Percentiles rank a stretch among this genome's conserved stretches.
These are phyloP conservation scores for Trichoderma asperelloides DNA, from an alignment of 495 filamentous ascomycete genomes.

Conservation along the genomic window DNA sequence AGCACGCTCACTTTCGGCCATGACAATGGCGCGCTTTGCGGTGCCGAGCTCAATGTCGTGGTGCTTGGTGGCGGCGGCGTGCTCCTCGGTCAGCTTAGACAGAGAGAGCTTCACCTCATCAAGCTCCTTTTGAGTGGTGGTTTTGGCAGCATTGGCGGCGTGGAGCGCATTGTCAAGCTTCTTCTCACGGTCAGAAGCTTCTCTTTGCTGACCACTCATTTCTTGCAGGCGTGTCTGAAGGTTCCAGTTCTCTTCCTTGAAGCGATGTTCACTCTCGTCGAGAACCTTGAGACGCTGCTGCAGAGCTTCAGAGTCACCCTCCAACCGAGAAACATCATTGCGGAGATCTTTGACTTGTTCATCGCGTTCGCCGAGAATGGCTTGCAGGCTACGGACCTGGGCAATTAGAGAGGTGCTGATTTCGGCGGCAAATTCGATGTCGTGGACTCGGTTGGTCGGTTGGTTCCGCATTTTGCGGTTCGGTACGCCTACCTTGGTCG, in stretches of 20 bases:
- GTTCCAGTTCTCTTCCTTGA: conserved; percentile 97
- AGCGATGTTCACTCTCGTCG: conserved; percentile 88
- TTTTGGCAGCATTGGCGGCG: conserved; percentile 64
- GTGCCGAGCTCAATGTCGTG: conserved; percentile 80
- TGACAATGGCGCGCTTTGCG: conserved; percentile 63
- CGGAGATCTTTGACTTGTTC: conserved; percentile 69
- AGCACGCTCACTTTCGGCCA: conserved; percentile 64
- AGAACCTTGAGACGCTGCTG: conserved; percentile 67
- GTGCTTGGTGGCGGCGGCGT: conserved; percentile 62
- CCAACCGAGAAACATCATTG: conserved; percentile 64
- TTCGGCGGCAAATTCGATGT: conserved; percentile 93
- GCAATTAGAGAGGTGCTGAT: conserved; percentile 84
- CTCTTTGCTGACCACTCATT: conserved; percentile 56
- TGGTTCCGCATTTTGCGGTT: conserved; percentile 84
- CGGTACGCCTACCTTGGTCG: conserved; percentile 80
- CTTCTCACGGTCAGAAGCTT: conserved; percentile 68
- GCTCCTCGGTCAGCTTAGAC: conserved; percentile 72
- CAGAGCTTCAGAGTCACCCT: conserved; percentile 71
- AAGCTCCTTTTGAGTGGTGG: conserved; percentile 63
- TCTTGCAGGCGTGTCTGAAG: conserved; percentile 86
- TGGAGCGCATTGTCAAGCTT: conserved; percentile 65
- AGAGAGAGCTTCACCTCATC: conserved; percentile 78
- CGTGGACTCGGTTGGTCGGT: conserved; percentile 71
- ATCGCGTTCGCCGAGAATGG: conserved; percentile 73
- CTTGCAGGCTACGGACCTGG: conserved; percentile 83